phyloP scores from a whole-genome alignment of 768 basidiomycete genomes.

The Phlebiopsis gigantea region DNA sequence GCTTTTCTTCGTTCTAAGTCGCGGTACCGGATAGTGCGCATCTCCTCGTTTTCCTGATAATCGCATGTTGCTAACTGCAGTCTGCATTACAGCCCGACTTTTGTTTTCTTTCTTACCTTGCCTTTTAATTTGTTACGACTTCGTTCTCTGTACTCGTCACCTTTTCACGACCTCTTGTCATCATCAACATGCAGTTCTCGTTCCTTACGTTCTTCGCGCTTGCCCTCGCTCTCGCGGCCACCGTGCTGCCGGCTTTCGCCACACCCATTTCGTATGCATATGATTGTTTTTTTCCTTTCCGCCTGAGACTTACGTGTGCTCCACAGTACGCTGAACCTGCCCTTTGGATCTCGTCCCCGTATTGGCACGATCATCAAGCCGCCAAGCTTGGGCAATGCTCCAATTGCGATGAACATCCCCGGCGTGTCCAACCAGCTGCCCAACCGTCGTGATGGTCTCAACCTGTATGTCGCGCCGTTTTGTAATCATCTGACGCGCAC shows the following conservation, averaged over 20 bases:
- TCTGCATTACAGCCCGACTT: neutral
- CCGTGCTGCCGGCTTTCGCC: neutral
- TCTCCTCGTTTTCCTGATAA: neutral
- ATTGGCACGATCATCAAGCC: neutral
- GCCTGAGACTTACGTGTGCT: too few species aligned
- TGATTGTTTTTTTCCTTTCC: neutral
- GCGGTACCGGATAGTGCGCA: constrained; percentile 5
- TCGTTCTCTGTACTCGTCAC: neutral
- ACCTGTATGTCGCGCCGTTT: neutral
- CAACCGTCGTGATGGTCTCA: neutral
- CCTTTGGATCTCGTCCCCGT: neutral
- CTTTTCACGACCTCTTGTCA: neutral
- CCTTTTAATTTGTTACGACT: neutral
- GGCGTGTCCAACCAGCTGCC: neutral
- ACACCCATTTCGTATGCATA: neutral
- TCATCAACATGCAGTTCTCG: neutral
- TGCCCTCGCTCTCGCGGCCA: neutral
- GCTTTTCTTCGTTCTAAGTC: neutral
- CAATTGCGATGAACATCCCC: neutral
- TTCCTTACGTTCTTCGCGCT: neutral
- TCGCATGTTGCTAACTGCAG: neutral
- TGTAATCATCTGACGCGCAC: neutral
- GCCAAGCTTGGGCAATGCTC: neutral
- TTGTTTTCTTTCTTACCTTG: neutral
- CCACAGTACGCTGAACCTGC: neutral